Evolutionary conservation across 2,329 filamentous ascomycete species (phyloP).

Genomic region (Claviceps sp.): DNA sequence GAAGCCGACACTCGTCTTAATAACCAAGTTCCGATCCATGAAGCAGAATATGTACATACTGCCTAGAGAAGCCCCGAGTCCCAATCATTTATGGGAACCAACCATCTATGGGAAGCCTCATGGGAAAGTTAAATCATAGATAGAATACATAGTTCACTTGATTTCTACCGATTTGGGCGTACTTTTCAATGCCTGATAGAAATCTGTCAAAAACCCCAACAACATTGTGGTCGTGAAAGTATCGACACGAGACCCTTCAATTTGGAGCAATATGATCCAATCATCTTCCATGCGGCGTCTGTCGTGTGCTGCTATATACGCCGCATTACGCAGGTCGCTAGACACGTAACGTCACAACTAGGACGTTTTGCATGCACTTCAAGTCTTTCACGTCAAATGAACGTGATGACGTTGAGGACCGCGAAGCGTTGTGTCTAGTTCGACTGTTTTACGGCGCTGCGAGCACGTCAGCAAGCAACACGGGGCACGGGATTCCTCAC

Average conservation of each 20-base stretch:
- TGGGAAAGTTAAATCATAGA: no score
- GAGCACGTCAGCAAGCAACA: background rate
- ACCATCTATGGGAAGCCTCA: no score
- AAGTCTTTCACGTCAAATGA: background rate
- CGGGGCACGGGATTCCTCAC: background rate
- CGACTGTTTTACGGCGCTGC: background rate
- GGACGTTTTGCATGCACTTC: background rate
- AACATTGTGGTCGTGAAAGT: background rate
- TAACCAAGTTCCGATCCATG: no score
- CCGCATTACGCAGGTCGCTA: background rate
- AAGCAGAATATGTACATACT: no score
- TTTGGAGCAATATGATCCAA: background rate
- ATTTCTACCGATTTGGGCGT: background rate
- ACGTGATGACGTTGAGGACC: background rate
- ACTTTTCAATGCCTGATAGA: background rate
- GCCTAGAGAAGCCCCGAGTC: no score
- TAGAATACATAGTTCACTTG: no score
- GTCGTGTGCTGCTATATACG: background rate
- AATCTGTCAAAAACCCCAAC: no score
- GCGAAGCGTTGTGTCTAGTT: background rate
- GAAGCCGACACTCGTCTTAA: no score
- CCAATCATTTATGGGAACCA: no score
- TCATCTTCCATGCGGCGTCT: background rate
- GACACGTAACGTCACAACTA: background rate
- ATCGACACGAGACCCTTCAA: background rate